These are phyloP conservation scores for Drosera spatulata DNA, from an alignment of 179 eudicot genomes.

Conservation along the genomic window DNA sequence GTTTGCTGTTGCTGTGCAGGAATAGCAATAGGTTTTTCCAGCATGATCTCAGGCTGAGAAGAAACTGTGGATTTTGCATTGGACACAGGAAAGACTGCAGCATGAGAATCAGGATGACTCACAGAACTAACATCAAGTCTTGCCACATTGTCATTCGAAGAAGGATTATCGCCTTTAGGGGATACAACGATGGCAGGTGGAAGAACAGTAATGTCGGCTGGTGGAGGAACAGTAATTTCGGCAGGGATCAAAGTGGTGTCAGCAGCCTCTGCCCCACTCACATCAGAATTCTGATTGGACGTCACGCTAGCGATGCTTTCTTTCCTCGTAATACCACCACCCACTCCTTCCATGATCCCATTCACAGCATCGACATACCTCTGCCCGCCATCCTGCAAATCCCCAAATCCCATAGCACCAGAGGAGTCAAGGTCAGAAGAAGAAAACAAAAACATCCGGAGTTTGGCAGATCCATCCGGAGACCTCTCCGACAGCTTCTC, in stretches of 20 bases:
- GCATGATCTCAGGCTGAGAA: conserved; percentile 29
- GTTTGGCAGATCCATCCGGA: conserved; percentile 71
- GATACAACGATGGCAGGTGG: conserved; percentile 27
- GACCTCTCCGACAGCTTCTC: conserved; percentile 61
- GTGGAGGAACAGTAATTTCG: conserved; percentile 28
- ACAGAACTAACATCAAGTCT: conserved; percentile 22
- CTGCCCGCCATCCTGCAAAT: conserved; percentile 55
- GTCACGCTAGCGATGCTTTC: conserved; percentile 67
- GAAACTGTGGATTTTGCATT: conserved; percentile 13
- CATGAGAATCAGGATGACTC: conserved; percentile 23
- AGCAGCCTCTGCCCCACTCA: conserved; percentile 50
- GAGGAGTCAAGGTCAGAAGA: conserved; percentile 52
- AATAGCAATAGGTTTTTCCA: conserved; percentile 36
- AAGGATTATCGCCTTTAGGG: conserved; percentile 30
- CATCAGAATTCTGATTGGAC: conserved; percentile 77
- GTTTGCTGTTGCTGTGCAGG: conserved; percentile 23
- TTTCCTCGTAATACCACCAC: conserved; percentile 43
- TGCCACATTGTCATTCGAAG: conserved; percentile 29
- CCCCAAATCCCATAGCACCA: conserved; percentile 36
- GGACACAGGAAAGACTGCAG: conserved; percentile 26
- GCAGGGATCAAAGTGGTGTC: conserved; percentile 30
- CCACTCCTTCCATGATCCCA: conserved; percentile 39
- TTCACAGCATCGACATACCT: conserved; percentile 85
- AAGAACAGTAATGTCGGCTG: no score
- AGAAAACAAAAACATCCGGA: conserved; percentile 71